Evolutionary conservation across 2,329 filamentous ascomycete species (phyloP).

Genomic region (Penicillium polonicum): DNA sequence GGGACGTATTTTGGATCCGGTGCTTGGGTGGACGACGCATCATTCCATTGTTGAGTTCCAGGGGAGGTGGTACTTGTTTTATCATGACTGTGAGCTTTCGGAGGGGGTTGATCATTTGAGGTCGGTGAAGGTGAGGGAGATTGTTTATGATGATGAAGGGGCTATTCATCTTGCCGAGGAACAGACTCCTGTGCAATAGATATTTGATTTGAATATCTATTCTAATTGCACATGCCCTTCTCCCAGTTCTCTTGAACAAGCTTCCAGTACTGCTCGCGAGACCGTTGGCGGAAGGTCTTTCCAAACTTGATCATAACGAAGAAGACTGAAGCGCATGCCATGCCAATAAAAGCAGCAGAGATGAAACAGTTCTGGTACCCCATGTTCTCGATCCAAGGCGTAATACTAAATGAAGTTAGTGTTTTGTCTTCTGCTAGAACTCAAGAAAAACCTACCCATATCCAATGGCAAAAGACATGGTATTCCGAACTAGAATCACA

Average conservation of each 20-base stretch:
- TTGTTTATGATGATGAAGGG: slow-evolving; percentile 67
- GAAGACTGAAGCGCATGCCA: slow-evolving; percentile 40
- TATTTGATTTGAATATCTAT: background rate
- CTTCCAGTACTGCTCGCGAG: slow-evolving; percentile 39
- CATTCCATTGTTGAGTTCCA: slow-evolving; percentile 74
- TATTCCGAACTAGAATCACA: slow-evolving; percentile 50
- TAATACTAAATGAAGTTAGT: slow-evolving; percentile 37
- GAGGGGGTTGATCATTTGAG: slow-evolving; percentile 68
- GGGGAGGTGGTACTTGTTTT: slow-evolving; percentile 71
- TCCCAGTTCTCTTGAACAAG: slow-evolving; percentile 36
- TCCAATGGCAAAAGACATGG: slow-evolving; percentile 49
- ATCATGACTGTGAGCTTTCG: slow-evolving; percentile 71
- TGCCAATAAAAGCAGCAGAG: slow-evolving; percentile 39
- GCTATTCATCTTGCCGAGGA: slow-evolving; percentile 50
- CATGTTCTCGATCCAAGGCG: slow-evolving; percentile 46
- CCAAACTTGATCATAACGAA: slow-evolving; percentile 43
- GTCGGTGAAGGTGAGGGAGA: slow-evolving; percentile 72
- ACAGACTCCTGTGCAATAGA: background rate
- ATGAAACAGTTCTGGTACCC: slow-evolving; percentile 50
- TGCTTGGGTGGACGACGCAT: slow-evolving; percentile 78
- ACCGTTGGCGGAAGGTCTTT: slow-evolving; percentile 36
- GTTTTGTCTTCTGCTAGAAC: background rate
- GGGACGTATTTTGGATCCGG: slow-evolving; percentile 70
- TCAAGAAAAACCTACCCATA: slow-evolving; percentile 34
- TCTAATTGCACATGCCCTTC: slow-evolving; percentile 35